A percentile compares a stretch with the other conserved stretches of the same genome.
phyloP scores from a whole-genome alignment of 306 rosid species.

The Begonia fuchsioides region DNA sequence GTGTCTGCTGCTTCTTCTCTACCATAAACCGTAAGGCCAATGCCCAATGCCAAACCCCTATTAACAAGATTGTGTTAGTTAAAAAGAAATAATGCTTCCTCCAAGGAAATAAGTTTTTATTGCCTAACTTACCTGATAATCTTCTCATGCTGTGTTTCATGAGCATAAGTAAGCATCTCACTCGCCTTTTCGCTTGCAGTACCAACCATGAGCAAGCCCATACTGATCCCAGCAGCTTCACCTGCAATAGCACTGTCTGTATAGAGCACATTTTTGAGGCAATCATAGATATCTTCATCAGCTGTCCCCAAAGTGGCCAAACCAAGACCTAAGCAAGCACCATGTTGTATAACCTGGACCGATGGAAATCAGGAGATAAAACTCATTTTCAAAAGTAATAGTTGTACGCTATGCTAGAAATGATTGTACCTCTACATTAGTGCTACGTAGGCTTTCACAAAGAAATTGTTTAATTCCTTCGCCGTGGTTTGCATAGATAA shows the following conservation, averaged over 20 bases:
- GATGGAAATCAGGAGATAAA: constrained; percentile 6
- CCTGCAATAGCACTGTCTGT: constrained; percentile 98
- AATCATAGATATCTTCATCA: constrained; percentile 80
- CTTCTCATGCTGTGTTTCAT: constrained; percentile 92
- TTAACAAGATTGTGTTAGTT: constrained; percentile 10
- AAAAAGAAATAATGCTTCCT: too few relatives aligned
- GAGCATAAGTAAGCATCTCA: constrained; percentile 96
- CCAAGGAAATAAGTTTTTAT: too few relatives aligned
- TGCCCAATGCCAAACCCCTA: constrained; percentile 90
- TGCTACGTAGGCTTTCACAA: constrained; percentile 78
- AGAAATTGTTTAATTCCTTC: constrained; percentile 97
- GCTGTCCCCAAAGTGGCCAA: constrained; percentile 93
- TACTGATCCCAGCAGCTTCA: constrained; percentile 93
- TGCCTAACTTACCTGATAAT: constrained; percentile 53
- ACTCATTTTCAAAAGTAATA: background rate
- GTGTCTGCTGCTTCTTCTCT: constrained; percentile 98
- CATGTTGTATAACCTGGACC: constrained; percentile 86
- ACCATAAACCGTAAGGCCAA: constrained; percentile 92
- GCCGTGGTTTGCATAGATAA: constrained; percentile 96
- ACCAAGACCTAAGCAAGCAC: constrained; percentile 99
- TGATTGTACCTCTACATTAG: constrained; percentile 72
- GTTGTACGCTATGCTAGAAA: constrained; percentile 3
- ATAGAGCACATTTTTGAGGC: constrained; percentile 69
- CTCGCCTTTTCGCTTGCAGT: constrained; percentile 93
- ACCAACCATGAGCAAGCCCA: constrained; percentile 99